Percentiles rank a stretch among this genome's conserved stretches.
Conservation (phyloP, 2,329 filamentous ascomycete species). For the Lachnellula hyalina region DNA sequence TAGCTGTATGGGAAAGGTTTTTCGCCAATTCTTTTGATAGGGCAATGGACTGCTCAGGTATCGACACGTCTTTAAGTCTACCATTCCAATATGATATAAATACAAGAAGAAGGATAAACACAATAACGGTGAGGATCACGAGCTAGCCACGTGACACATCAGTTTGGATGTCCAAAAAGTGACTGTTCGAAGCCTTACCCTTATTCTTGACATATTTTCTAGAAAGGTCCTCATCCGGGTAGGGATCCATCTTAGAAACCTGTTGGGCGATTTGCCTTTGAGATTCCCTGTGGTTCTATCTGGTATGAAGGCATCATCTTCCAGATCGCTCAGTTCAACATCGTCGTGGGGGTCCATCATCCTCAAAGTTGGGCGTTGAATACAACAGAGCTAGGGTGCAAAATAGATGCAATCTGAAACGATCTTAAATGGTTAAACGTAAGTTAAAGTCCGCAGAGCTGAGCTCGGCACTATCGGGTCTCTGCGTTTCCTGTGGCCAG, state of each 20-base stretch:
- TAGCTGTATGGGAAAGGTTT: slow-evolving; percentile 16
- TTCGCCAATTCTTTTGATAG: slow-evolving; percentile 8
- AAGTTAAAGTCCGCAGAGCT: neutral
- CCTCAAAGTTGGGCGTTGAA: neutral
- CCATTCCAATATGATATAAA: slow-evolving; percentile 9
- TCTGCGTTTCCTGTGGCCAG: neutral
- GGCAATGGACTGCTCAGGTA: slow-evolving; percentile 12
- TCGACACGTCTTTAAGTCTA: neutral
- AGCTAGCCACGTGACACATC: slow-evolving; percentile 12
- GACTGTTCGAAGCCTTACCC: neutral
- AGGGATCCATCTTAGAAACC: slow-evolving; percentile 5
- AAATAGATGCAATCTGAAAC: neutral
- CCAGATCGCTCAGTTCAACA: neutral
- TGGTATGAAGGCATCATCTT: slow-evolving; percentile 4
- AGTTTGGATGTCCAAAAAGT: neutral
- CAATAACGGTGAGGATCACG: slow-evolving; percentile 8
- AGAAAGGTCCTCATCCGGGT: slow-evolving; percentile 5
- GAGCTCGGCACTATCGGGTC: neutral
- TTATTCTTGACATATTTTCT: slow-evolving; percentile 9
- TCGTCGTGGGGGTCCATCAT: neutral
- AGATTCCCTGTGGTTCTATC: neutral
- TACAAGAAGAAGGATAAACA: slow-evolving; percentile 11
- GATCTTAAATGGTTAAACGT: neutral
- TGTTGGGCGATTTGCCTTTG: neutral
- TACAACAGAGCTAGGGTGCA: neutral